Conservation (phyloP, 2,329 filamentous ascomycete genomes). For the Calonectria ilicicola region DNA sequence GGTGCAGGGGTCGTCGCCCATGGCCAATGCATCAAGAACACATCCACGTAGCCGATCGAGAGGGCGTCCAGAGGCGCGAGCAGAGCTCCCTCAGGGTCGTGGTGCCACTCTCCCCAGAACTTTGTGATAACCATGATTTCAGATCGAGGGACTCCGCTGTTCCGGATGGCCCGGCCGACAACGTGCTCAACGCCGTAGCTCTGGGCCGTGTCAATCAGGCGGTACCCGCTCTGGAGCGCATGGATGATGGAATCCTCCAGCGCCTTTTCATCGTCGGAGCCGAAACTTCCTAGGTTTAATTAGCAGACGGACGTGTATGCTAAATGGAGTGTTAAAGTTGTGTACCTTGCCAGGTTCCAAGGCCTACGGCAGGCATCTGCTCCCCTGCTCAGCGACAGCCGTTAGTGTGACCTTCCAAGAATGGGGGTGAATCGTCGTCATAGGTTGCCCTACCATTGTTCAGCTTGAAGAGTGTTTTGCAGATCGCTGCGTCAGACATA, state of each 20-base stretch:
- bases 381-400: neutral
- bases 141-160: conserved; percentile 47
- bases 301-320: neutral
- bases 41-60: conserved; percentile 47
- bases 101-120: conserved; percentile 46
- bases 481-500: neutral
- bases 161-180: conserved; percentile 48
- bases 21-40: conserved; percentile 47
- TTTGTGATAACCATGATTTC: conserved; percentile 50
- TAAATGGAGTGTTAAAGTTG: neutral
- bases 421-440: neutral
- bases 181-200: conserved; percentile 43
- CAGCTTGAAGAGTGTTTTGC: conserved; percentile 7
- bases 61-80: conserved; percentile 43
- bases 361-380: conserved; percentile 8
- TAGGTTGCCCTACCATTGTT: conserved; percentile 3
- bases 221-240: conserved; percentile 46
- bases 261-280: conserved; percentile 2
- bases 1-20: conserved; percentile 41
- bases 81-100: conserved; percentile 43
- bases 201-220: conserved; percentile 46
- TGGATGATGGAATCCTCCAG: conserved; percentile 38
- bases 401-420: neutral
- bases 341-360: conserved; percentile 18
- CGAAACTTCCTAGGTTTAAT: conserved; percentile 5